Evolutionary conservation across 2,329 filamentous ascomycete species (phyloP).

Genomic region (Epichloe uncinata): DNA sequence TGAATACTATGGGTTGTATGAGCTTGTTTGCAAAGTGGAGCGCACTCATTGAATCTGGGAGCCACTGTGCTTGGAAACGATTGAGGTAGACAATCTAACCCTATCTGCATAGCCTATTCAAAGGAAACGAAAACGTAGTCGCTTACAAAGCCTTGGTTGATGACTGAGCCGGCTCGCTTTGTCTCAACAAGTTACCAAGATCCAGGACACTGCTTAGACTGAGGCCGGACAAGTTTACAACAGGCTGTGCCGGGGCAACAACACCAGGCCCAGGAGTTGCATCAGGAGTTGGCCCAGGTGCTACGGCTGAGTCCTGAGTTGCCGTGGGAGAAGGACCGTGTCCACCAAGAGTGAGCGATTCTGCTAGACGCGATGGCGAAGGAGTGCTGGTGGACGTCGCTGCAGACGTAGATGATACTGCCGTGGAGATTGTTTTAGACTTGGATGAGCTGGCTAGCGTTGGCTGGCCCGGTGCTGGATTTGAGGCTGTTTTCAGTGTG

Average conservation of each 20-base stretch:
- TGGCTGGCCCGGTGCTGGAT: not conserved
- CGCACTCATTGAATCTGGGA: not conserved
- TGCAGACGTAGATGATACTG: constrained; percentile 6
- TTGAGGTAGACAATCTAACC: not conserved
- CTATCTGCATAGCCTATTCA: not conserved
- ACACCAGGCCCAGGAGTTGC: constrained; percentile 8
- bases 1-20: not conserved
- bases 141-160: not conserved
- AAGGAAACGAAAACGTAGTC: not conserved
- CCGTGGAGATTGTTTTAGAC: not conserved
- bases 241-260: constrained; percentile 10
- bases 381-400: not conserved
- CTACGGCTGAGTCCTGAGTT: constrained; percentile 4
- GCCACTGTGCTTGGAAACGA: not conserved
- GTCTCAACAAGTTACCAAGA: constrained; percentile 26
- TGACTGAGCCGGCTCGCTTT: not conserved
- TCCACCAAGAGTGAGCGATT: constrained; percentile 1
- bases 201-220: constrained; percentile 29
- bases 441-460: not conserved
- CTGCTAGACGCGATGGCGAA: not conserved
- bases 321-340: not conserved
- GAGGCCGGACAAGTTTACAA: constrained; percentile 27
- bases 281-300: not conserved
- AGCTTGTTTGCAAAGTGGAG: not conserved
- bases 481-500: not conserved